phyloP scores from a whole-genome alignment of 495 filamentous ascomycete species.

The Cercophora sp. region DNA sequence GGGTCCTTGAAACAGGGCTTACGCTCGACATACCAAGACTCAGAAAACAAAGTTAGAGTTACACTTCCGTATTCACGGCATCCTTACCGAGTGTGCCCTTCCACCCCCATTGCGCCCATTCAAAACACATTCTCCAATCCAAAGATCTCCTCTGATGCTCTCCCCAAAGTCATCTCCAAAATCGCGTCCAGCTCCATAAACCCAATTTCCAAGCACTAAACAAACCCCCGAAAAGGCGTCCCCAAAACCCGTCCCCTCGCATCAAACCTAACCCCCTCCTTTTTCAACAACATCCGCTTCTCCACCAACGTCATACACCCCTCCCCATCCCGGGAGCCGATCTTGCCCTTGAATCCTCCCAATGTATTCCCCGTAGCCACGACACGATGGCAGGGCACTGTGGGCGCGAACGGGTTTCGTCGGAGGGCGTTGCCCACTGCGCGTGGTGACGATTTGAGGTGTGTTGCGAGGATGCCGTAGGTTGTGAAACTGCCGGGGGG shows the following conservation, averaged over 20 bases:
- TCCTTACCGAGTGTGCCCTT: too few relatives aligned
- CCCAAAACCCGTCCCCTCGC: slow-evolving; percentile 37
- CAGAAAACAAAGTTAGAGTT: too few relatives aligned
- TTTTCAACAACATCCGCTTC: slow-evolving; percentile 36
- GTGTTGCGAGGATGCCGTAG: slow-evolving; percentile 61
- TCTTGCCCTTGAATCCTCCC: slow-evolving; percentile 50
- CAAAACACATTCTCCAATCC: too few relatives aligned
- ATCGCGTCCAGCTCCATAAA: background rate
- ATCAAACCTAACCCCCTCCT: slow-evolving; percentile 41
- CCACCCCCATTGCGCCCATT: too few relatives aligned
- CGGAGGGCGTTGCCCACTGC: slow-evolving; percentile 78
- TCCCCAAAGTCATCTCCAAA: background rate
- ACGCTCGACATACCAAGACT: too few relatives aligned
- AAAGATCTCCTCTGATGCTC: too few relatives aligned
- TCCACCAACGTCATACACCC: slow-evolving; percentile 36
- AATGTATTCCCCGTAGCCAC: slow-evolving; percentile 42
- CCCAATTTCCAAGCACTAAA: background rate
- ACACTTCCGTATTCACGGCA: too few relatives aligned
- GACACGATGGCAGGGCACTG: slow-evolving; percentile 54
- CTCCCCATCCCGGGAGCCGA: slow-evolving; percentile 34
- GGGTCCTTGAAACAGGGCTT: too few relatives aligned
- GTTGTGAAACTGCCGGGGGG: slow-evolving; percentile 8
- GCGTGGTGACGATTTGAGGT: slow-evolving; percentile 65
- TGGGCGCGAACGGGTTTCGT: slow-evolving; percentile 64
- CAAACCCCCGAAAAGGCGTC: slow-evolving; percentile 40